Evolutionary conservation across 768 basidiomycete genomes (phyloP).

Genomic region (Amanita muscaria): DNA sequence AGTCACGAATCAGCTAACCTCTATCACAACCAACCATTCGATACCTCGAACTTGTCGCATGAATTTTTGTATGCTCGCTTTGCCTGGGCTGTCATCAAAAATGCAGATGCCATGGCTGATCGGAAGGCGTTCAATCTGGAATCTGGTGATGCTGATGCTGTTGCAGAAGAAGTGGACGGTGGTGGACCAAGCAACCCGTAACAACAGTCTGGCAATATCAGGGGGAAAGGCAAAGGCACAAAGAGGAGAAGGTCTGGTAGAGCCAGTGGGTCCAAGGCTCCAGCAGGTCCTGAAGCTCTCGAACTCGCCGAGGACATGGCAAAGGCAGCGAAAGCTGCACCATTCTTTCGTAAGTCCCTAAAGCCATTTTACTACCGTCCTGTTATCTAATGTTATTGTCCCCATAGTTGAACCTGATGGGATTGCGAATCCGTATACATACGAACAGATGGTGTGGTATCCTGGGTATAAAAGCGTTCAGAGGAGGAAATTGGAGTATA

Average conservation of each 20-base stretch:
- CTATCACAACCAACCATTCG: slow-evolving; percentile 10
- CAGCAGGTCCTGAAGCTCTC: background rate
- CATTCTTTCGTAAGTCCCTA: background rate
- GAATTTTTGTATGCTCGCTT: slow-evolving; percentile 13
- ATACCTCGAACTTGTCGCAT: slow-evolving; percentile 8
- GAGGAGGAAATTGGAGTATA: slow-evolving; percentile 1
- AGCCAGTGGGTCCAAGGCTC: background rate
- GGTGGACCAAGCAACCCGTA: too few relatives aligned
- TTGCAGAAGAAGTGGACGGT: too few relatives aligned
- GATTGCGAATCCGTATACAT: background rate
- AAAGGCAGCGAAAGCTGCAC: background rate
- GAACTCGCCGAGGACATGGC: slow-evolving; percentile 7
- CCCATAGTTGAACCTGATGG: slow-evolving; percentile 5
- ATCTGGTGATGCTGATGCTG: background rate
- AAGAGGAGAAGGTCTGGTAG: too few relatives aligned
- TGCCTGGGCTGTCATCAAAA: slow-evolving; percentile 12
- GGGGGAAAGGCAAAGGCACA: too few relatives aligned
- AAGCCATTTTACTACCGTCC: background rate
- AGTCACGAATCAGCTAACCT: slow-evolving; percentile 1
- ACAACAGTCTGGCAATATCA: too few relatives aligned
- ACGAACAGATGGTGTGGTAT: slow-evolving; percentile 6
- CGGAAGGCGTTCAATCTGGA: background rate
- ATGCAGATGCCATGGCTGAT: background rate
- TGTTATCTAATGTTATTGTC: background rate
- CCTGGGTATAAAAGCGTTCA: slow-evolving; percentile 2